Conservation (phyloP, 1,284 basidiomycete genomes). For the Pisolithus thermaeus region DNA sequence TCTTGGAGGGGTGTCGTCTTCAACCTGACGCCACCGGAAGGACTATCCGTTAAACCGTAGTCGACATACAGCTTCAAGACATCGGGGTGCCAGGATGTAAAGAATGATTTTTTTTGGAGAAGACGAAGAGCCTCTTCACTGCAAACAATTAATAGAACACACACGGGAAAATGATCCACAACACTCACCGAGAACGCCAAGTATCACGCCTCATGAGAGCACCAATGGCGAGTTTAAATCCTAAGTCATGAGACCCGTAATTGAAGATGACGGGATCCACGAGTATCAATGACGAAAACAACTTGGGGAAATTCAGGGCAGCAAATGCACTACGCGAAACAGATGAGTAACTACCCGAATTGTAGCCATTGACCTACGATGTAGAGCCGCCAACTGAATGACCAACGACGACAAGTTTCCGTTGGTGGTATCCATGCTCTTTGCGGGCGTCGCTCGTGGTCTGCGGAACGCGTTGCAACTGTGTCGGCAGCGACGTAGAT, state of each 20-base stretch:
- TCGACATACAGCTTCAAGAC: constrained; percentile 66
- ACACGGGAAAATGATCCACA: not conserved
- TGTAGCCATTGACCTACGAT: constrained; percentile 38
- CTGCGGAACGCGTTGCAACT: constrained; percentile 42
- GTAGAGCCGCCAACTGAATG: constrained; percentile 81
- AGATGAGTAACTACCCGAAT: not conserved
- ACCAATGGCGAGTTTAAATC: constrained; percentile 29
- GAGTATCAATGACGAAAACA: constrained; percentile 72
- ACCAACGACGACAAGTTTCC: constrained; percentile 61
- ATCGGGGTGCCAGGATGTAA: constrained; percentile 64
- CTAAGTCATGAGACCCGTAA: constrained; percentile 14
- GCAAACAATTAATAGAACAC: not conserved
- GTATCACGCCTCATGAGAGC: constrained; percentile 58
- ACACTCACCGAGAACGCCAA: constrained; percentile 57
- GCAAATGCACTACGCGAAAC: constrained; percentile 45
- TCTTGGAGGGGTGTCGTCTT: constrained; percentile 62
- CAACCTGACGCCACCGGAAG: constrained; percentile 39
- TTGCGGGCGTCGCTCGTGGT: constrained; percentile 38
- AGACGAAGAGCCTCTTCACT: constrained; percentile 57
- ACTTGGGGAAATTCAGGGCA: constrained; percentile 55
- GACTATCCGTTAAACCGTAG: constrained; percentile 45
- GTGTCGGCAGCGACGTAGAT: constrained; percentile 36
- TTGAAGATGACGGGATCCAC: constrained; percentile 72
- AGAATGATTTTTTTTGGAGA: constrained; percentile 63
- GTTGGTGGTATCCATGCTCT: constrained; percentile 38